Evolutionary conservation across 2,329 filamentous ascomycete genomes (phyloP).

Genomic region (Hortaea sp.): DNA sequence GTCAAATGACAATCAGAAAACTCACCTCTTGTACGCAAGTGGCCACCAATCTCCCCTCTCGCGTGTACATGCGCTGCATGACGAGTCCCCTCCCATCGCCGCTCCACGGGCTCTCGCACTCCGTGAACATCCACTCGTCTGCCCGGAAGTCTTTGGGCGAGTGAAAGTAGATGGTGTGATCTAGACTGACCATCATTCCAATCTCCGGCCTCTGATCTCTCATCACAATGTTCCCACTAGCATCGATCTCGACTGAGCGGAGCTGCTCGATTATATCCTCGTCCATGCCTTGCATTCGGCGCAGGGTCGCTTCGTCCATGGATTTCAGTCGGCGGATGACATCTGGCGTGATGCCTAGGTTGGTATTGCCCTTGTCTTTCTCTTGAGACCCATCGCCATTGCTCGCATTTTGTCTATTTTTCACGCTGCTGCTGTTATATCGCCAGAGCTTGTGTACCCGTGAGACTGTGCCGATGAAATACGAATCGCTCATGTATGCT

Average conservation of each 20-base stretch:
- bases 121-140: constrained; percentile 66
- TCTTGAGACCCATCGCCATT: background rate
- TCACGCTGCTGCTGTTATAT: constrained; percentile 37
- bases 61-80: constrained; percentile 61
- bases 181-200: constrained; percentile 78
- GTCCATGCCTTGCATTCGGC: constrained; percentile 33
- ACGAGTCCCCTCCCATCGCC: constrained; percentile 70
- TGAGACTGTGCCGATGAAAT: constrained; percentile 83
- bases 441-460: constrained; percentile 73
- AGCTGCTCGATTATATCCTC: constrained; percentile 45
- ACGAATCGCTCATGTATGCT: constrained; percentile 86
- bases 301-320: constrained; percentile 35
- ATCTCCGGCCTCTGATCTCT: constrained; percentile 49
- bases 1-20: background rate
- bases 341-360: constrained; percentile 26
- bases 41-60: constrained; percentile 62
- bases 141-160: constrained; percentile 39
- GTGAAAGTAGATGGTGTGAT: constrained; percentile 55
- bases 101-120: constrained; percentile 73
- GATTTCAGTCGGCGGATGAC: constrained; percentile 35
- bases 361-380: background rate
- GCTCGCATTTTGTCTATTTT: background rate
- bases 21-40: constrained; percentile 69
- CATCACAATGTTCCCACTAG: constrained; percentile 31
- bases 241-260: constrained; percentile 29